These are phyloP conservation scores for Neurospora africana DNA, from an alignment of 495 filamentous ascomycete species.

Conservation along the genomic window DNA sequence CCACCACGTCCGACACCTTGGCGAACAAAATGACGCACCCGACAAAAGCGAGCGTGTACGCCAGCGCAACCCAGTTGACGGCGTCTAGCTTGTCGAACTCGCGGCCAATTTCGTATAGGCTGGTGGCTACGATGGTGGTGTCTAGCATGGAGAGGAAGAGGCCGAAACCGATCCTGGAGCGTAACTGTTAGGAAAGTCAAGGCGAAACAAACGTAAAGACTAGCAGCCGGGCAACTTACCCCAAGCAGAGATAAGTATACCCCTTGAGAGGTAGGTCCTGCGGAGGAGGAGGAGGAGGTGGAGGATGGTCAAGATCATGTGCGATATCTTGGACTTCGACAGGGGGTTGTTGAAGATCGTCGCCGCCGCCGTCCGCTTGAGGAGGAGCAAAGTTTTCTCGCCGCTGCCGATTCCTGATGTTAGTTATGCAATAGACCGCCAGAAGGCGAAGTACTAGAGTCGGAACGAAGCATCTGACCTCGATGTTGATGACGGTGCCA, in stretches of 20 bases:
- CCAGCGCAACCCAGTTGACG: constrained; percentile 38
- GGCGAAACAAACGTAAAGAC: too few relatives aligned
- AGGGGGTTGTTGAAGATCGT: background rate
- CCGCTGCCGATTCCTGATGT: background rate
- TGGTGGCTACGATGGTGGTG: constrained; percentile 37
- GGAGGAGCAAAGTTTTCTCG: background rate
- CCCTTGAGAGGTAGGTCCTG: background rate
- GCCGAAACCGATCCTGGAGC: constrained; percentile 10
- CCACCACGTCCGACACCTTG: constrained; percentile 42
- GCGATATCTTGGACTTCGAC: background rate
- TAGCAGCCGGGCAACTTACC: background rate
- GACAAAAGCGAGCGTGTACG: constrained; percentile 36
- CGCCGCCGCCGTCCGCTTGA: background rate
- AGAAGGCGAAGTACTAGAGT: background rate
- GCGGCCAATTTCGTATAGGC: constrained; percentile 30
- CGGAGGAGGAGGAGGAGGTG: background rate
- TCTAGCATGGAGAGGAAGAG: constrained; percentile 34
- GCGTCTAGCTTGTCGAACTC: constrained; percentile 25
- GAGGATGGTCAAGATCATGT: background rate
- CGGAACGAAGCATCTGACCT: background rate
- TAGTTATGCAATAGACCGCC: background rate
- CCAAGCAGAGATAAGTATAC: background rate
- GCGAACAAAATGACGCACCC: constrained; percentile 38
- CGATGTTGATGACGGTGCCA: background rate
- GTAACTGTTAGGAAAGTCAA: background rate